Conservation (phyloP, 1,284 basidiomycete species). For the Schizophyllum commune region DNA sequence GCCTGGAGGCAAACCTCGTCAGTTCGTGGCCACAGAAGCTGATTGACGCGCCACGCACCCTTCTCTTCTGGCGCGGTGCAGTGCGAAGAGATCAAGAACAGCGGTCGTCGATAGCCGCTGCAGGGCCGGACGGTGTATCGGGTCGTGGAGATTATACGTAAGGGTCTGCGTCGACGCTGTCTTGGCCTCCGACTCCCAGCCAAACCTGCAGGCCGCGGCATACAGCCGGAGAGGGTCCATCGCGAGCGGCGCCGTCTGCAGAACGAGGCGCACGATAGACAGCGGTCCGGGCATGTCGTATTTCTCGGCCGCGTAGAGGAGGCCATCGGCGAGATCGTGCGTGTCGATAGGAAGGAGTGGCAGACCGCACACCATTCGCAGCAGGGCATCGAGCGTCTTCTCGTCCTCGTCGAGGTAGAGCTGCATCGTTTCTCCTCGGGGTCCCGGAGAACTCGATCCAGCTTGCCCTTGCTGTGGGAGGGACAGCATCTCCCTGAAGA, state of each 20-base stretch:
- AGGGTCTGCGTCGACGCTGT: slow-evolving; percentile 43
- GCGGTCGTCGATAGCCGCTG: slow-evolving; percentile 40
- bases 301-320: slow-evolving; percentile 57
- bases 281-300: slow-evolving; percentile 60
- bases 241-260: slow-evolving; percentile 40
- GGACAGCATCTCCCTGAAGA: slow-evolving; percentile 24
- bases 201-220: slow-evolving; percentile 45
- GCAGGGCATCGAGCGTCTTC: slow-evolving; percentile 41
- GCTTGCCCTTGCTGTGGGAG: slow-evolving; percentile 29
- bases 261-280: slow-evolving; percentile 45
- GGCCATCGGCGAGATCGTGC: slow-evolving; percentile 43
- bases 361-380: slow-evolving; percentile 54
- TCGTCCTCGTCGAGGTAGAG: slow-evolving; percentile 52
- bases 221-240: slow-evolving; percentile 45
- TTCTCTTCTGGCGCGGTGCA: slow-evolving; percentile 45
- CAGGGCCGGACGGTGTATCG: slow-evolving; percentile 35
- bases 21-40: not conserved
- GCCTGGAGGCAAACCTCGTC: slow-evolving; percentile 11
- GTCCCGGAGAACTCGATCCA: slow-evolving; percentile 8
- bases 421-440: slow-evolving; percentile 21
- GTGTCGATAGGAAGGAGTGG: slow-evolving; percentile 40
- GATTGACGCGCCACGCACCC: slow-evolving; percentile 16
- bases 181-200: slow-evolving; percentile 46
- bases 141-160: slow-evolving; percentile 38
- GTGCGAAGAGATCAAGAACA: slow-evolving; percentile 42